Conservation (phyloP, 2,329 filamentous ascomycete genomes). For the Penicillium sp. region DNA sequence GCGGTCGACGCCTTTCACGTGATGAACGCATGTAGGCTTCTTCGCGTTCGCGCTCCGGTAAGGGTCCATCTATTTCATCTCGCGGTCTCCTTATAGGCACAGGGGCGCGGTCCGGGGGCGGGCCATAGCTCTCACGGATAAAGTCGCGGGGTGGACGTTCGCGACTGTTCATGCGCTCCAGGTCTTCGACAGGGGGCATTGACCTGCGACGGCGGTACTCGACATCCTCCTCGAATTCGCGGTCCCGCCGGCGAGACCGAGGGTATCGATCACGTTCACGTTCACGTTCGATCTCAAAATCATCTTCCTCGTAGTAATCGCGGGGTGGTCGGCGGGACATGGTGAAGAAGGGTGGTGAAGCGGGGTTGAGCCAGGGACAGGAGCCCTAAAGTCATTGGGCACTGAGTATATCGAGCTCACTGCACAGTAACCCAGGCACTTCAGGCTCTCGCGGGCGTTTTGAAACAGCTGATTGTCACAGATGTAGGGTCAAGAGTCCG, state of each 20-base stretch:
- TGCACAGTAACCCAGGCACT: background rate
- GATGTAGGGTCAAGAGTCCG: background rate
- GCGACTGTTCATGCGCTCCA: conserved; percentile 42
- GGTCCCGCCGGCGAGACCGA: conserved; percentile 26
- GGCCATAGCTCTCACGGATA: conserved; percentile 33
- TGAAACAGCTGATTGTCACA: background rate
- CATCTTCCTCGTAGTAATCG: conserved; percentile 32
- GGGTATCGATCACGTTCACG: conserved; percentile 25
- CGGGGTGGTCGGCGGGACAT: conserved; percentile 34
- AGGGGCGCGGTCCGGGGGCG: conserved; percentile 29
- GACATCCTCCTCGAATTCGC: conserved; percentile 27
- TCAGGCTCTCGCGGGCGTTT: background rate
- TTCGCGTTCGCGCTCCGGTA: conserved; percentile 14
- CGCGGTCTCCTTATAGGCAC: conserved; percentile 31
- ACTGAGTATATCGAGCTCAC: background rate
- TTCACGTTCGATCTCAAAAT: conserved; percentile 29
- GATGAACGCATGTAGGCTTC: conserved; percentile 8
- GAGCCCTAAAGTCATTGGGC: background rate
- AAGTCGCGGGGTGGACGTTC: conserved; percentile 37
- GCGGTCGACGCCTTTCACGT: conserved; percentile 4
- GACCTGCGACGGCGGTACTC: conserved; percentile 27
- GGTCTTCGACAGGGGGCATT: conserved; percentile 46
- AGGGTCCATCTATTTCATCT: conserved; percentile 19
- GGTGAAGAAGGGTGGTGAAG: background rate
- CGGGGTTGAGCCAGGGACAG: background rate